Evolutionary conservation across 352 stramenopile species (phyloP).

Genomic region (Globisporangium cylindrosporum): DNA sequence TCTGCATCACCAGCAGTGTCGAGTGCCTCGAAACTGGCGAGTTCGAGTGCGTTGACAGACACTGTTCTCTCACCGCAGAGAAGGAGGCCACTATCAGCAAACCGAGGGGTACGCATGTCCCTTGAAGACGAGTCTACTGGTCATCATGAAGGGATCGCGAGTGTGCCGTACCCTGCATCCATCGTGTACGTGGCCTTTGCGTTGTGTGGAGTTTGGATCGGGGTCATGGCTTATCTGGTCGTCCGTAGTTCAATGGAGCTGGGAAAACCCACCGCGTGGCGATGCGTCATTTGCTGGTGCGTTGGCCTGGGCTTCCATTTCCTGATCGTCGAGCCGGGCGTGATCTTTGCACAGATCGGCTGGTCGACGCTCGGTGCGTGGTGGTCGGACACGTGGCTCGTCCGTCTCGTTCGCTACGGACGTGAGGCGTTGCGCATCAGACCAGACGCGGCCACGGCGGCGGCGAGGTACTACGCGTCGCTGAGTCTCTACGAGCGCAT

Average conservation of each 20-base stretch:
- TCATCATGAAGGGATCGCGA: constrained; percentile 13
- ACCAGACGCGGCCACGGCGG: constrained; percentile 23
- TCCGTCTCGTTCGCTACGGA: constrained; percentile 39
- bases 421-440: constrained; percentile 49
- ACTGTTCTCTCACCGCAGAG: not conserved
- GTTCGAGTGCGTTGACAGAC: not conserved
- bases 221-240: constrained; percentile 38
- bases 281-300: constrained; percentile 47
- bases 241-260: constrained; percentile 45
- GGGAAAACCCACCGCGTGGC: constrained; percentile 44
- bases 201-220: constrained; percentile 40
- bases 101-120: not conserved
- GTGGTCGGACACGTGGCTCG: constrained; percentile 48
- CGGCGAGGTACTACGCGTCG: constrained; percentile 38
- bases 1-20: not conserved
- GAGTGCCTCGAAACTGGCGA: constrained; percentile 12
- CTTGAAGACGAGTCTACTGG: not conserved
- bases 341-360: constrained; percentile 52
- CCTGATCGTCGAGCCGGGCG: constrained; percentile 42
- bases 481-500: constrained; percentile 71
- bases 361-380: constrained; percentile 49
- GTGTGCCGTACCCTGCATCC: constrained; percentile 65
- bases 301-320: constrained; percentile 47
- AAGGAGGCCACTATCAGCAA: constrained; percentile 12
- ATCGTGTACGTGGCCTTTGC: constrained; percentile 56